phyloP scores from a whole-genome alignment of 345 rosid species.

The Salix caprea region DNA sequence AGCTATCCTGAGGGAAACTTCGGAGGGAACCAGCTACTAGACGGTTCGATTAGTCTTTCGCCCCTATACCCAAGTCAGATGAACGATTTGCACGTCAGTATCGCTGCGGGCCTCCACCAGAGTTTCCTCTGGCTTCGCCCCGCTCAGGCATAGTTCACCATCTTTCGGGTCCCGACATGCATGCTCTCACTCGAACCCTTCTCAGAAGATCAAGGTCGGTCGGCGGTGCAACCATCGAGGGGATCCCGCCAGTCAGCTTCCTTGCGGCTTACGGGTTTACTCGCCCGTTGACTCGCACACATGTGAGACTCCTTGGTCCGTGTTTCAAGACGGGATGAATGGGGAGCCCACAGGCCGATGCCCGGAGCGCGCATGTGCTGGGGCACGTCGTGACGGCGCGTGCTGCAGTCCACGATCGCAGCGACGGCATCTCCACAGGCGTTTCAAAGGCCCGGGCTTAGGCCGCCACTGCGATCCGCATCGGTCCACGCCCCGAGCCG shows the following conservation, averaged over 20 bases:
- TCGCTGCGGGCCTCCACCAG: conserved; percentile 8
- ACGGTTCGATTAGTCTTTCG: conserved; percentile 34
- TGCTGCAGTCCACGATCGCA: background rate
- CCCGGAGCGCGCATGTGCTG: conserved; percentile 8
- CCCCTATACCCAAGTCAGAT: conserved; percentile 19
- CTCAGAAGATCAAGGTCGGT: background rate
- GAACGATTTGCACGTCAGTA: background rate
- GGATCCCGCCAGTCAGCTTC: conserved; percentile 4
- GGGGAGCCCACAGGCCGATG: conserved; percentile 40
- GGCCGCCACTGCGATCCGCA: background rate
- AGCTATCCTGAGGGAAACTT: conserved; percentile 35
- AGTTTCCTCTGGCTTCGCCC: conserved; percentile 1
- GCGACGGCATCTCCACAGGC: background rate
- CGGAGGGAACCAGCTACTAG: conserved; percentile 27
- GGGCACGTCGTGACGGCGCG: background rate
- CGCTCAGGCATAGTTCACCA: background rate
- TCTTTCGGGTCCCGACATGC: conserved; percentile 3
- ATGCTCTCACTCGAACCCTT: background rate
- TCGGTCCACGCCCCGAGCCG: background rate
- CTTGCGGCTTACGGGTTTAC: conserved; percentile 19
- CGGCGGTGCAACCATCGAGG: background rate
- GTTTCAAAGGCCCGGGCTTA: background rate
- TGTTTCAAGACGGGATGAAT: conserved; percentile 54
- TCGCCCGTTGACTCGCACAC: conserved; percentile 44
- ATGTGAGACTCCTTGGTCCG: conserved; percentile 58